phyloP scores from a whole-genome alignment of 495 filamentous ascomycete genomes.

The Jackrogersella minutella region DNA sequence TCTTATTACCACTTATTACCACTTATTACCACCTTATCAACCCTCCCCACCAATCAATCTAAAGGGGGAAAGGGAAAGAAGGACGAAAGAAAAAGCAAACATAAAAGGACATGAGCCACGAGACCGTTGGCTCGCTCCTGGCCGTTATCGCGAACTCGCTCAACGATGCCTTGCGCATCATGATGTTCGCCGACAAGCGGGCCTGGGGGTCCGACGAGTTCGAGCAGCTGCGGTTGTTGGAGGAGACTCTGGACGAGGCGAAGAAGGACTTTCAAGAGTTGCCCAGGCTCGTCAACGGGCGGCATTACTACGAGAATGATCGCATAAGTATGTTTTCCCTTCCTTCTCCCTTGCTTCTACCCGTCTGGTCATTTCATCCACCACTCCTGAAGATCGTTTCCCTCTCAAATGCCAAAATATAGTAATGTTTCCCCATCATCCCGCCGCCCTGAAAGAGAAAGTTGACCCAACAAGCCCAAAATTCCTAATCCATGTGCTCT shows the following conservation, averaged over 20 bases:
- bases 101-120: slow-evolving; percentile 45
- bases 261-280: slow-evolving; percentile 62
- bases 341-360: not conserved
- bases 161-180: slow-evolving; percentile 53
- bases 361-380: not conserved
- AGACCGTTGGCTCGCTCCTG: slow-evolving; percentile 59
- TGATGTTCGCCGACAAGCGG: slow-evolving; percentile 61
- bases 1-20: not conserved
- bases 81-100: too few species aligned
- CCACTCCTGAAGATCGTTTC: not conserved
- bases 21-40: not conserved
- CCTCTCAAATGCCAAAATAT: not conserved
- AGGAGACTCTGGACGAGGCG: slow-evolving; percentile 58
- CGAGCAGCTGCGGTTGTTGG: slow-evolving; percentile 56
- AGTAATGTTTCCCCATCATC: not conserved
- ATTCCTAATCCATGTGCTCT: slow-evolving; percentile 10
- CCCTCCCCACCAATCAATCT: not conserved
- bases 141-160: slow-evolving; percentile 56
- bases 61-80: slow-evolving; percentile 3
- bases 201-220: slow-evolving; percentile 59
- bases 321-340: slow-evolving; percentile 48
- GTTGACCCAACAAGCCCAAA: slow-evolving; percentile 30
- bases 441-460: slow-evolving; percentile 17
- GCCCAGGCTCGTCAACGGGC: slow-evolving; percentile 53
- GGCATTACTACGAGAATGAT: slow-evolving; percentile 59